A percentile compares a stretch with the other conserved stretches of the same genome.
phyloP scores from a whole-genome alignment of 805 yeast species.

The Sungouiozyma intestinalis region DNA sequence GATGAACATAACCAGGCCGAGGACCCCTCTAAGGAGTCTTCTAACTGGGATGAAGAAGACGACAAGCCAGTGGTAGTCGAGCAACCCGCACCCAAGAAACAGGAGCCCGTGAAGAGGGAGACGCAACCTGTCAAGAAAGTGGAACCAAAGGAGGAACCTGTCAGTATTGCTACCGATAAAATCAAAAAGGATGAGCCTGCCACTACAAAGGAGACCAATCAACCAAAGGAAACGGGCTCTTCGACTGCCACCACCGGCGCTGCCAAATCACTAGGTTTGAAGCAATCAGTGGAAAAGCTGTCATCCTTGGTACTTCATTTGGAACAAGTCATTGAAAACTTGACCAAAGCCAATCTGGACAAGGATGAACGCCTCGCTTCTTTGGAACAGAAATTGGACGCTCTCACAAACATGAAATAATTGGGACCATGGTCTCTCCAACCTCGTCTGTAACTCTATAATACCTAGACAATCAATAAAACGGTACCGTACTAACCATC shows the following conservation, averaged over 20 bases:
- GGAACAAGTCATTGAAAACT: slow-evolving; percentile 43
- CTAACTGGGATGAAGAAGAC: slow-evolving; percentile 28
- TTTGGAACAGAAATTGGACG: slow-evolving; percentile 53
- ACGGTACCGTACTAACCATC: too few species aligned
- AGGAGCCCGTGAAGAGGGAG: slow-evolving; percentile 1
- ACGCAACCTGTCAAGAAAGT: slow-evolving; percentile 4
- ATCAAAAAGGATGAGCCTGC: slow-evolving; percentile 8
- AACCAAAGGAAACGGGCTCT: slow-evolving; percentile 8
- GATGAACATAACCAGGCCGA: slow-evolving; percentile 26
- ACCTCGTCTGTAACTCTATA: neutral
- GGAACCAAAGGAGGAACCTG: slow-evolving; percentile 11
- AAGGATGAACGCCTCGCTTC: slow-evolving; percentile 52
- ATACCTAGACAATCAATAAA: neutral
- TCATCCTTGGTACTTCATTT: slow-evolving; percentile 46
- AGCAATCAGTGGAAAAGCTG: slow-evolving; percentile 60
- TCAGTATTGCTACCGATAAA: slow-evolving; percentile 6
- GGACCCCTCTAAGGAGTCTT: slow-evolving; percentile 26
- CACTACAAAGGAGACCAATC: slow-evolving; percentile 15
- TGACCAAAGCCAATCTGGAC: slow-evolving; percentile 45
- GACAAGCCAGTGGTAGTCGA: slow-evolving; percentile 12
- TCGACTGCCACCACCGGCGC: slow-evolving; percentile 8
- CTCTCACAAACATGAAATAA: slow-evolving; percentile 33
- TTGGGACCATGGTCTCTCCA: slow-evolving; percentile 1
- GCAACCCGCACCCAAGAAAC: slow-evolving; percentile 1
- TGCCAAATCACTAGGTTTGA: slow-evolving; percentile 50